Conservation (phyloP, 2,329 filamentous ascomycete species). For the Diaporthe eres region DNA sequence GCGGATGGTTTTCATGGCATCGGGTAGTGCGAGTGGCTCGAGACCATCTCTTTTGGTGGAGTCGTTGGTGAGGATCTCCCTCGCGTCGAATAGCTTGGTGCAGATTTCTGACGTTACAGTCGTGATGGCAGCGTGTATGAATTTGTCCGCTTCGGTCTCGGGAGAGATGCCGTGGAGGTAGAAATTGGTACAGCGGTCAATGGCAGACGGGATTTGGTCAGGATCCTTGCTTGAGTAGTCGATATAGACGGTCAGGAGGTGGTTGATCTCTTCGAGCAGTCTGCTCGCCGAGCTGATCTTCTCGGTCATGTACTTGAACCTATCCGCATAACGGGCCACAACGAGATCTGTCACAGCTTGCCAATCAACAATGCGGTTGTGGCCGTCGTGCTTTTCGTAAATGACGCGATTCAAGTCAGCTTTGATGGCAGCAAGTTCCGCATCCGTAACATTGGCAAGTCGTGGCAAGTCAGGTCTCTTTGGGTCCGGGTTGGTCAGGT, state of each 20-base stretch:
- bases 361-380: conserved; percentile 67
- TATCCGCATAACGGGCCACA: conserved; percentile 71
- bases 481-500: conserved; percentile 59
- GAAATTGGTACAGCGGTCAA: conserved; percentile 62
- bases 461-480: conserved; percentile 47
- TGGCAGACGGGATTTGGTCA: conserved; percentile 54
- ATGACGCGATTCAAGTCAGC: conserved; percentile 50
- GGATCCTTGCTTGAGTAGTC: conserved; percentile 53
- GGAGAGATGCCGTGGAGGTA: conserved; percentile 54
- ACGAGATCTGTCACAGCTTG: conserved; percentile 77
- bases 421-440: conserved; percentile 47
- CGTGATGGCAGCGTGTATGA: conserved; percentile 61
- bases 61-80: conserved; percentile 44
- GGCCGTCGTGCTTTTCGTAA: conserved; percentile 51
- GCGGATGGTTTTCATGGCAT: conserved; percentile 14
- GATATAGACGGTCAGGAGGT: conserved; percentile 59
- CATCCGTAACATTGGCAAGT: conserved; percentile 42
- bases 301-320: conserved; percentile 61
- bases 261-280: conserved; percentile 55
- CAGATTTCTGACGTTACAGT: conserved; percentile 58
- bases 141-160: conserved; percentile 56
- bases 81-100: conserved; percentile 49
- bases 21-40: not conserved
- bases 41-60: not conserved
- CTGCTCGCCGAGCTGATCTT: conserved; percentile 46